Conservation (phyloP, 306 rosid genomes). For the Fragaria ananassa region DNA sequence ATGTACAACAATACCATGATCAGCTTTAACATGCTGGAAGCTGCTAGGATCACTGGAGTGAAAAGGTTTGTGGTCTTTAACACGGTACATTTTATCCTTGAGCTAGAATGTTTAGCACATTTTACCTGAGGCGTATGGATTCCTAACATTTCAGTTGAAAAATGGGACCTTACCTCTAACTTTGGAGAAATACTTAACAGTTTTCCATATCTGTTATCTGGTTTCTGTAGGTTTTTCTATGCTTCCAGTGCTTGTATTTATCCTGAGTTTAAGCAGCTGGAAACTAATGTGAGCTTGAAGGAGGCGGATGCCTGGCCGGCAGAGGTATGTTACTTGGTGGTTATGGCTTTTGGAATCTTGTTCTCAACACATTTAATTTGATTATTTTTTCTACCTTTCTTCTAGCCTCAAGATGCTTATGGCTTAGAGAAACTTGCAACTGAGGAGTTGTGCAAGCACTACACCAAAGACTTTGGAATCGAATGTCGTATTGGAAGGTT, state of each 20-base stretch:
- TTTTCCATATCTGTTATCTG: neutral
- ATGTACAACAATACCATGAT: slow-evolving; percentile 97
- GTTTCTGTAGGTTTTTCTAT: slow-evolving; percentile 71
- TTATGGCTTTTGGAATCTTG: slow-evolving; percentile 16
- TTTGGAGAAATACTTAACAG: neutral
- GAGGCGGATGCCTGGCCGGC: slow-evolving; percentile 99
- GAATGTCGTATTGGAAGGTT: slow-evolving; percentile 96
- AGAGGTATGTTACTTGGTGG: slow-evolving; percentile 56
- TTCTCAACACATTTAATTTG: slow-evolving; percentile 13
- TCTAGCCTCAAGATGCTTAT: slow-evolving; percentile 99
- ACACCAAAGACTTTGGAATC: slow-evolving; percentile 87
- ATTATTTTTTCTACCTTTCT: slow-evolving; percentile 13
- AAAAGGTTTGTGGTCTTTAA: slow-evolving; percentile 59
- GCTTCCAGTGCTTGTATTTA: slow-evolving; percentile 99
- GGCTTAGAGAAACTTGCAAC: slow-evolving; percentile 99
- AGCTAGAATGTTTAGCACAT: neutral
- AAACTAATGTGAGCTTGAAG: slow-evolving; percentile 94
- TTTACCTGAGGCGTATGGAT: neutral
- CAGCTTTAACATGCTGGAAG: slow-evolving; percentile 97
- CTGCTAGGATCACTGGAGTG: slow-evolving; percentile 75
- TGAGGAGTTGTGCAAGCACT: slow-evolving; percentile 97
- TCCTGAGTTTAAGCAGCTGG: slow-evolving; percentile 95
- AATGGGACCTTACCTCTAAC: neutral
- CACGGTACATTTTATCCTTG: neutral
- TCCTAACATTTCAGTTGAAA: neutral